These are phyloP conservation scores for Sporothrix inflata DNA, from an alignment of 2,329 filamentous ascomycete genomes.

Conservation along the genomic window DNA sequence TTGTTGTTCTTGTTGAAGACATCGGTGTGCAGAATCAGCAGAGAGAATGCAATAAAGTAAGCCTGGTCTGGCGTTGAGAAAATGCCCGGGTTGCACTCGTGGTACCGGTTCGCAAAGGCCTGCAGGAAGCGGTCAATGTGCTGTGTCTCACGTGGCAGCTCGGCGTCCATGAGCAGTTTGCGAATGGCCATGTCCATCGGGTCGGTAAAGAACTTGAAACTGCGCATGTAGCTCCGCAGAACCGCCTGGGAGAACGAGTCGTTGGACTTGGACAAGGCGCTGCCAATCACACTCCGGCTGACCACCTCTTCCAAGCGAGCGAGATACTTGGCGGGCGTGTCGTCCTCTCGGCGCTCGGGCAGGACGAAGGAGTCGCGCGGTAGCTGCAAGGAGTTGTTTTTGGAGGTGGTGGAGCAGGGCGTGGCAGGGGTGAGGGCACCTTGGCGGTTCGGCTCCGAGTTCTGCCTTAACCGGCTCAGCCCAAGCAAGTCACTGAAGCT, in stretches of 20 bases:
- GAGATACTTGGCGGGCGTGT: conserved; percentile 88
- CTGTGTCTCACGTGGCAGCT: conserved; percentile 94
- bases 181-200: conserved; percentile 97
- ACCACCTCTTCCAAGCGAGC: conserved; percentile 79
- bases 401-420: conserved; percentile 71
- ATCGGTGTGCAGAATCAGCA: conserved; percentile 94
- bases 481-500: conserved; percentile 90
- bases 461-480: conserved; percentile 76
- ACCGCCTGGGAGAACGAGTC: conserved; percentile 84
- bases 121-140: conserved; percentile 95
- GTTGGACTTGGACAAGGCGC: conserved; percentile 80
- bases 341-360: conserved; percentile 81
- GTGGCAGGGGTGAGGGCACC: conserved; percentile 71
- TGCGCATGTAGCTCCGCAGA: conserved; percentile 90
- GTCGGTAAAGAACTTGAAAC: conserved; percentile 93
- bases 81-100: conserved; percentile 97
- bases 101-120: conserved; percentile 93
- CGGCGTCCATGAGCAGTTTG: conserved; percentile 94
- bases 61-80: conserved; percentile 89
- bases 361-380: conserved; percentile 70
- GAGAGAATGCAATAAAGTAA: conserved; percentile 97
- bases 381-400: conserved; percentile 81
- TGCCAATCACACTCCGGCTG: conserved; percentile 80
- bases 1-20: conserved; percentile 99
- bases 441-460: conserved; percentile 71